Percentiles rank a stretch among this genome's conserved stretches.
Conservation (phyloP, 2,329 filamentous ascomycete species). For the Calonectria hongkongensis region DNA sequence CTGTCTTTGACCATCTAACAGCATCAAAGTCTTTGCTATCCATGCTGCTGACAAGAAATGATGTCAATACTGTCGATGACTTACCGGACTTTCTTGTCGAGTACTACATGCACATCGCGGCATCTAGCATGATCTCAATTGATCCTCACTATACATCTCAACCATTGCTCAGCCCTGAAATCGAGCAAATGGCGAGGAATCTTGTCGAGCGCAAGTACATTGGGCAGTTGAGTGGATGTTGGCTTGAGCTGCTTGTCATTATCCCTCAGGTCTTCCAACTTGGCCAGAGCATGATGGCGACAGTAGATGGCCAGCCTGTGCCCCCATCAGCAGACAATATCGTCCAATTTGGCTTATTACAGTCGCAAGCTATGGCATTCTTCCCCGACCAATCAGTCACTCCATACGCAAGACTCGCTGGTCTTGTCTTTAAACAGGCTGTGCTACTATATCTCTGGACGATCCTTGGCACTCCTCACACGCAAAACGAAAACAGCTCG, state of each 20-base stretch:
- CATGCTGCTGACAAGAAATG: conserved; percentile 59
- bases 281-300: conserved; percentile 62
- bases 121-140: conserved; percentile 68
- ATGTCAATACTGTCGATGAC: conserved; percentile 58
- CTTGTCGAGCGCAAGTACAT: conserved; percentile 58
- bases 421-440: conserved; percentile 66
- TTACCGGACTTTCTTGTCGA: conserved; percentile 68
- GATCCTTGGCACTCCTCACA: conserved; percentile 57
- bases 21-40: conserved; percentile 65
- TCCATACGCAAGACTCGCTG: conserved; percentile 62
- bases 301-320: conserved; percentile 50
- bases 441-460: conserved; percentile 65
- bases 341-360: conserved; percentile 64
- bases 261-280: conserved; percentile 65
- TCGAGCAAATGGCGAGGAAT: conserved; percentile 56
- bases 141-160: conserved; percentile 56
- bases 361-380: conserved; percentile 64
- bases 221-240: conserved; percentile 63
- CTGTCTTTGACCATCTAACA: conserved; percentile 66
- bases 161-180: conserved; percentile 56
- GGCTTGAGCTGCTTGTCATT: conserved; percentile 61
- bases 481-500: conserved; percentile 43
- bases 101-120: conserved; percentile 68
- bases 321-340: conserved; percentile 63
- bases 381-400: conserved; percentile 59